These are phyloP conservation scores for Pelargonium fulgidum DNA, from an alignment of 441 rosid genomes.

Conservation along the genomic window DNA sequence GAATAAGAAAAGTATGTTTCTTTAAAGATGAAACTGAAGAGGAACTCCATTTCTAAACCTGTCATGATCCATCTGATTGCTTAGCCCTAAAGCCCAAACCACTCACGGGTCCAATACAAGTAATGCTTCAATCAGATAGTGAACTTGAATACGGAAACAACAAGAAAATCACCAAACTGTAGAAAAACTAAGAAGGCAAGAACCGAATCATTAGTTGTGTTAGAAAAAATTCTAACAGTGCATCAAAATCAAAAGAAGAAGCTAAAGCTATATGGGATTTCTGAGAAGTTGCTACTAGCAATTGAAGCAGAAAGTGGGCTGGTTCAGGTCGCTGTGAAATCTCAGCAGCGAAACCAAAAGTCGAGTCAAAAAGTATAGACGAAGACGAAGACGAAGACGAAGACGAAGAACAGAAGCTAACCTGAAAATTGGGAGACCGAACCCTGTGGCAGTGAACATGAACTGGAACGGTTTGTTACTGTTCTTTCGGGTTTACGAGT, in stretches of 20 bases:
- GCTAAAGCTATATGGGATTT: not conserved
- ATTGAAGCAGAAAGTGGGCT: not conserved
- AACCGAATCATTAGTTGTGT: not conserved
- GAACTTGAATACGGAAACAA: not conserved
- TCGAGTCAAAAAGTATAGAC: not conserved
- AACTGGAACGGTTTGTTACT: not conserved
- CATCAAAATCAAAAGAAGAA: not conserved
- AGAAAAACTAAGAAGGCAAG: not conserved
- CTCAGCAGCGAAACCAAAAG: not conserved
- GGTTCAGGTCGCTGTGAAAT: not conserved
- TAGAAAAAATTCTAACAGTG: not conserved
- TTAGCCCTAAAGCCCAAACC: conserved; percentile 8
- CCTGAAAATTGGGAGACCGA: not conserved
- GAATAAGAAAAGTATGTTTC: not conserved
- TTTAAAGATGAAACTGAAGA: too few relatives aligned
- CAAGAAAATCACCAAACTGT: not conserved
- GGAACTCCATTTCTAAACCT: not conserved
- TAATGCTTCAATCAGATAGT: not conserved
- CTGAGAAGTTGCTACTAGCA: not conserved
- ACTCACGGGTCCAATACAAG: not conserved
- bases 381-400: conserved; percentile 3
- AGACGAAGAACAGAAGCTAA: conserved; percentile 6
- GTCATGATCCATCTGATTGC: conserved; percentile 4
- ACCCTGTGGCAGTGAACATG: not conserved
- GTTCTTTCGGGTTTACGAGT: not conserved